Conservation (phyloP, 2,329 filamentous ascomycete species). For the Trematosphaeria pertusa region DNA sequence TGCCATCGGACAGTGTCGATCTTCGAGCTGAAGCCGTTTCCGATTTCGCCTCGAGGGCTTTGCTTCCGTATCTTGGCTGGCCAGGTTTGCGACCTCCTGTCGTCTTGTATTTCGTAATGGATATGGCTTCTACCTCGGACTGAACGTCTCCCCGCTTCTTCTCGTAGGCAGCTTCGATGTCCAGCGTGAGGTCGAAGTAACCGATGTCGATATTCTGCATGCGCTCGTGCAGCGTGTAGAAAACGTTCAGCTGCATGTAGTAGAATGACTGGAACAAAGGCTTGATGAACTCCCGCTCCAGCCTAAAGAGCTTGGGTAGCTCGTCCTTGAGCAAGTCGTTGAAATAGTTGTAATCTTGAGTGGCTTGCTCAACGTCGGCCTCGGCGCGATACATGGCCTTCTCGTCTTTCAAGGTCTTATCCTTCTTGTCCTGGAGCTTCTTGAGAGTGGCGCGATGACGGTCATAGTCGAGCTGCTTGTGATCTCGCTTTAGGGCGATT, state of each 20-base stretch:
- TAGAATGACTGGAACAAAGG: conserved; percentile 99
- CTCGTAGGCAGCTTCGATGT: conserved; percentile 90
- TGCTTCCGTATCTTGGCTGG: conserved; percentile 47
- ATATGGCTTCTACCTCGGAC: conserved; percentile 80
- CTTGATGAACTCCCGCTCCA: conserved; percentile 94
- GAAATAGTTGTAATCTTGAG: conserved; percentile 97
- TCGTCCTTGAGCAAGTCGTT: conserved; percentile 97
- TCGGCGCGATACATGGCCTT: conserved; percentile 97
- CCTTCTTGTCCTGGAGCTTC: conserved; percentile 97
- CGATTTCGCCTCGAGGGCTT: conserved; percentile 47
- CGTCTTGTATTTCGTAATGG: conserved; percentile 90
- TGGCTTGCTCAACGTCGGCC: conserved; percentile 86
- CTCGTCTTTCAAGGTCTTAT: conserved; percentile 94
- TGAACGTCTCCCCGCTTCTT: conserved; percentile 88
- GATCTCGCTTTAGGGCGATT: conserved; percentile 84
- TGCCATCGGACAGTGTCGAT: conserved; percentile 38
- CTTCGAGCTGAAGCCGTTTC: conserved; percentile 26
- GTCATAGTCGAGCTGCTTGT: conserved; percentile 97
- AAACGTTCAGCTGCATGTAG: conserved; percentile 99
- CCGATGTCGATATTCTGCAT: conserved; percentile 98
- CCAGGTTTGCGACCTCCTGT: conserved; percentile 67
- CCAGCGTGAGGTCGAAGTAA: conserved; percentile 91
- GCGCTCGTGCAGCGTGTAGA: conserved; percentile 96
- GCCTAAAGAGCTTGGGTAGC: conserved; percentile 84
- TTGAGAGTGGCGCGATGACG: conserved; percentile 83